Percentiles rank a stretch among this genome's conserved stretches.
phyloP scores from a whole-genome alignment of 805 yeast species.

The Teunomyces pallodes region DNA sequence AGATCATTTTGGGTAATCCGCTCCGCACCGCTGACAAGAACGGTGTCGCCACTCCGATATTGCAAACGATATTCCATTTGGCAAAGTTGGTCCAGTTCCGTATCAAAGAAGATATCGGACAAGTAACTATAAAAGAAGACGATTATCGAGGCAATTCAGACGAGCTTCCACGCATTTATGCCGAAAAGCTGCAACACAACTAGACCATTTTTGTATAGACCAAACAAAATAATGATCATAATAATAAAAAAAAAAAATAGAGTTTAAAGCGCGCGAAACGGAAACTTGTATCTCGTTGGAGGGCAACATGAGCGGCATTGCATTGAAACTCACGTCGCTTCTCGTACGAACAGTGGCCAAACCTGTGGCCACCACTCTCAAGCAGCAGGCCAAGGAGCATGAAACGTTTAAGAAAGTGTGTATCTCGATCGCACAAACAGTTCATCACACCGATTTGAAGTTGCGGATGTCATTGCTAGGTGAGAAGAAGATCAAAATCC shows the following conservation, averaged over 20 bases:
- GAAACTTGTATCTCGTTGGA: neutral
- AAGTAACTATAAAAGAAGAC: slow-evolving; percentile 23
- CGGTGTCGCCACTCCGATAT: slow-evolving; percentile 52
- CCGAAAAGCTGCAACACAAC: slow-evolving; percentile 2
- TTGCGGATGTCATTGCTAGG: slow-evolving; percentile 62
- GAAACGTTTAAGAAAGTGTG: slow-evolving; percentile 60
- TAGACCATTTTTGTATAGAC: neutral
- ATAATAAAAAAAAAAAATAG: neutral
- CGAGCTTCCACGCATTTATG: slow-evolving; percentile 17
- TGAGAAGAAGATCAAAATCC: slow-evolving; percentile 49
- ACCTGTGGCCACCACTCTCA: slow-evolving; percentile 71
- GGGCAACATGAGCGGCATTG: slow-evolving; percentile 65
- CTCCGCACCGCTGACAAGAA: slow-evolving; percentile 37
- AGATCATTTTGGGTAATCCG: slow-evolving; percentile 40
- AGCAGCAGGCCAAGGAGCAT: slow-evolving; percentile 73
- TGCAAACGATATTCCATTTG: slow-evolving; percentile 56
- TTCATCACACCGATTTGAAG: slow-evolving; percentile 63
- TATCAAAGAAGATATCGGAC: slow-evolving; percentile 56
- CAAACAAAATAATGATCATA: neutral
- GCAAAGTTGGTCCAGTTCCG: slow-evolving; percentile 60
- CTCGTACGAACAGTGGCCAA: slow-evolving; percentile 73
- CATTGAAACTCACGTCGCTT: slow-evolving; percentile 69
- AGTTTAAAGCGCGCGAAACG: neutral
- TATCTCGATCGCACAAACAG: slow-evolving; percentile 65
- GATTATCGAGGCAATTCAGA: slow-evolving; percentile 19